These are phyloP conservation scores for Fomitopsis pinicola DNA, from an alignment of 1,284 basidiomycete species.

Conservation along the genomic window DNA sequence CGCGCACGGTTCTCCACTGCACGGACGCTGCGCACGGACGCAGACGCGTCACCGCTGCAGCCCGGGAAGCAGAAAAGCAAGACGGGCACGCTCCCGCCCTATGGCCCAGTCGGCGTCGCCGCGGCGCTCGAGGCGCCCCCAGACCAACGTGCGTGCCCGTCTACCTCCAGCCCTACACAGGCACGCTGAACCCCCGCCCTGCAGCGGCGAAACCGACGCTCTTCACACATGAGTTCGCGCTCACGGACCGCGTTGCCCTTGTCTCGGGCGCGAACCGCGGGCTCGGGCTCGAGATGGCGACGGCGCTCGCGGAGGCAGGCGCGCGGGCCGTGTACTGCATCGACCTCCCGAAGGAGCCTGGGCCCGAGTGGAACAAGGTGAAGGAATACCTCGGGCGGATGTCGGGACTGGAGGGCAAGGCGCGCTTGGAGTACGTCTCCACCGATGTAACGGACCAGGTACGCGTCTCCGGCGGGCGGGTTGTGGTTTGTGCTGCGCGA, in stretches of 20 bases:
- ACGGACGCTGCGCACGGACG: background rate
- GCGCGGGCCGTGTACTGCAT: conserved; percentile 77
- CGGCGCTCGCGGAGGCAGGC: conserved; percentile 73
- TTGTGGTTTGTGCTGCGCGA: background rate
- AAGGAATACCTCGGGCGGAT: conserved; percentile 47
- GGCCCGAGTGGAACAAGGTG: conserved; percentile 62
- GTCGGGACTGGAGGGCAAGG: conserved; percentile 29
- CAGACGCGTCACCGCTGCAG: conserved; percentile 5
- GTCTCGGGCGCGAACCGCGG: conserved; percentile 80
- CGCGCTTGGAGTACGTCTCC: conserved; percentile 60
- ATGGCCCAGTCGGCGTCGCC: conserved; percentile 57
- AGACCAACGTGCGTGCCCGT: conserved; percentile 9
- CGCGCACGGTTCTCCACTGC: conserved; percentile 3
- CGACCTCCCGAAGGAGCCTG: conserved; percentile 64
- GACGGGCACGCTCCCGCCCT: conserved; percentile 35
- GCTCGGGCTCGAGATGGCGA: conserved; percentile 79
- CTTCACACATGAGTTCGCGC: conserved; percentile 70
- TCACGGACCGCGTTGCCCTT: conserved; percentile 71
- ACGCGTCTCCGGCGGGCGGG: conserved; percentile 8
- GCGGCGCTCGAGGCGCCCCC: conserved; percentile 48
- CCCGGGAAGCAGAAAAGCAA: conserved; percentile 20
- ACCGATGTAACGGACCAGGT: conserved; percentile 63
- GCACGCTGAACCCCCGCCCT: background rate
- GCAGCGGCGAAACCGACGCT: conserved; percentile 22
- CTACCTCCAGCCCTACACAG: background rate